Evolutionary conservation across 2,329 filamentous ascomycete species (phyloP).

Genomic region (Colletotrichum abscissum): DNA sequence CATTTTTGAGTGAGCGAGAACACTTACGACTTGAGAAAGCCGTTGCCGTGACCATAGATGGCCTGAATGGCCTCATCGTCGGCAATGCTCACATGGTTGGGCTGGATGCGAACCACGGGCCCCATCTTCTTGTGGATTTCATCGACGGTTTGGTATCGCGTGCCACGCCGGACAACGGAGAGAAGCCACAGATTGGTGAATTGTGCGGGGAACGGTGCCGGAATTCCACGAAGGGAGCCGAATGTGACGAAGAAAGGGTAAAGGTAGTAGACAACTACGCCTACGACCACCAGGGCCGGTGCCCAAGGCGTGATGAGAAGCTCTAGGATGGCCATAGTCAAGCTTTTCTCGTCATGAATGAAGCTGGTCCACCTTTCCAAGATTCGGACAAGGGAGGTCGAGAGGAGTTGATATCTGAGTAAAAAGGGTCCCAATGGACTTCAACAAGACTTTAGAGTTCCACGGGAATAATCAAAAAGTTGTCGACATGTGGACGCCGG

Average conservation of each 20-base stretch:
- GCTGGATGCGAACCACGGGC: conserved; percentile 84
- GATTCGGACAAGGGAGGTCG: not conserved
- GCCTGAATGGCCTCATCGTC: conserved; percentile 81
- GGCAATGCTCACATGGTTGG: conserved; percentile 84
- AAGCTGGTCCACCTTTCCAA: not conserved
- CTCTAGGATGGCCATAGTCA: conserved; percentile 25
- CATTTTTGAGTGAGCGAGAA: not conserved
- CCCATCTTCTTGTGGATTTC: conserved; percentile 80
- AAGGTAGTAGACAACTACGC: conserved; percentile 43
- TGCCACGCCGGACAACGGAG: conserved; percentile 71
- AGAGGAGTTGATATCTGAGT: not conserved
- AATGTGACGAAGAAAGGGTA: conserved; percentile 70
- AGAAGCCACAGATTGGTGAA: conserved; percentile 88
- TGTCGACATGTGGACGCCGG: not conserved
- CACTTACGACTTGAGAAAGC: conserved; percentile 75
- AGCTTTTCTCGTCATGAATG: not conserved
- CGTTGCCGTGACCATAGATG: conserved; percentile 85
- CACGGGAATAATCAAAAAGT: not conserved
- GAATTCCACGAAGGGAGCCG: conserved; percentile 62
- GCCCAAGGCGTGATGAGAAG: conserved; percentile 33
- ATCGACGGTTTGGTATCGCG: conserved; percentile 74
- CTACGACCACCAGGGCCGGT: conserved; percentile 16
- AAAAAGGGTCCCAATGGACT: not conserved
- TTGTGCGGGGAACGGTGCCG: conserved; percentile 70
- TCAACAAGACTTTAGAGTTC: not conserved